Conservation (phyloP, 306 rosid genomes). For the Fragaria ananassa region DNA sequence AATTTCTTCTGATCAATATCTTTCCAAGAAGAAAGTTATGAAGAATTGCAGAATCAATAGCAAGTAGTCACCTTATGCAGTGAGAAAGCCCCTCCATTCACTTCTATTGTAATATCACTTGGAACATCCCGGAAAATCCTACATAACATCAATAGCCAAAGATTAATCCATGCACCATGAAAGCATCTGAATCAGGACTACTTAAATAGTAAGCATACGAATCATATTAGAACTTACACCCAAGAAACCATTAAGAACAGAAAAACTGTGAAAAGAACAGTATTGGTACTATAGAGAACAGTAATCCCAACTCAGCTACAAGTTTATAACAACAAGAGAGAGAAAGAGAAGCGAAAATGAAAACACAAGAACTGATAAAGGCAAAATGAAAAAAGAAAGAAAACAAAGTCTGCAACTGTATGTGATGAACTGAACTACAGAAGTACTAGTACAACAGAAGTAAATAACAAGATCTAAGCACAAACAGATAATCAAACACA, state of each 20-base stretch:
- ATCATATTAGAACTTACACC: background rate
- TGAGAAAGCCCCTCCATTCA: slow-evolving; percentile 68
- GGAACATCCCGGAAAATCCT: slow-evolving; percentile 99
- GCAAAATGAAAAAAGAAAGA: background rate
- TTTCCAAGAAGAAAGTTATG: slow-evolving; percentile 7
- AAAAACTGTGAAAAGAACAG: background rate
- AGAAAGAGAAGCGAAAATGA: background rate
- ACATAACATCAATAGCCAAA: slow-evolving; percentile 28
- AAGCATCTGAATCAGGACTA: background rate
- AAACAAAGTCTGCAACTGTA: background rate
- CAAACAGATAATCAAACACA: slow-evolving; percentile 1
- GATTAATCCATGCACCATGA: slow-evolving; percentile 16
- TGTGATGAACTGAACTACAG: background rate
- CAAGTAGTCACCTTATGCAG: slow-evolving; percentile 66
- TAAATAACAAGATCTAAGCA: slow-evolving; percentile 1
- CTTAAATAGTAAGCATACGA: background rate
- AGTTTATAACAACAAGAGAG: background rate
- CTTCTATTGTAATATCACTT: slow-evolving; percentile 87
- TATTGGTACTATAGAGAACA: background rate
- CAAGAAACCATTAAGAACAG: background rate
- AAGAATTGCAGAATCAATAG: background rate
- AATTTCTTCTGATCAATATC: slow-evolving; percentile 1
- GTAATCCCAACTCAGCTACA: background rate
- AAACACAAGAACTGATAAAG: background rate
- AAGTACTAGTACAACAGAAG: background rate